Conservation (phyloP, 2,329 filamentous ascomycete species). For the Fusarium torreyae region DNA sequence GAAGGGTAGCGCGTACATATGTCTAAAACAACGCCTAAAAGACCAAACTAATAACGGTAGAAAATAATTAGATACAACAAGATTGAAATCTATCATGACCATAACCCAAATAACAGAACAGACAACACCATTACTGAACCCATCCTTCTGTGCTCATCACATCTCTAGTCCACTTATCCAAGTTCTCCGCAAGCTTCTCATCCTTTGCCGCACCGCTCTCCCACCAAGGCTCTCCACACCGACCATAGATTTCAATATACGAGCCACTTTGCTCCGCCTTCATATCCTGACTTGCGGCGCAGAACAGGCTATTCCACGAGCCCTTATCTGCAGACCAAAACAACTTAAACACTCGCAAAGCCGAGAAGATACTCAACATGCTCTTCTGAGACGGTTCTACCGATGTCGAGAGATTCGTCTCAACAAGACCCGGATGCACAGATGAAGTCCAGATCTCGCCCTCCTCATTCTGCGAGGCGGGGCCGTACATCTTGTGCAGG, state of each 20-base stretch:
- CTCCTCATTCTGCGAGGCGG: slow-evolving; percentile 9
- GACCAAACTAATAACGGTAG: too few species aligned
- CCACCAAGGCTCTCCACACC: slow-evolving; percentile 35
- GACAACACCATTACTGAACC: slow-evolving; percentile 1
- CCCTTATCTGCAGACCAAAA: slow-evolving; percentile 26
- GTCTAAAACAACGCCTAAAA: too few species aligned
- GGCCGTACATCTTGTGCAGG: slow-evolving; percentile 30
- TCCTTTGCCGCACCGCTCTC: slow-evolving; percentile 29
- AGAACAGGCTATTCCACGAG: slow-evolving; percentile 41
- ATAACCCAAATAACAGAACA: too few species aligned
- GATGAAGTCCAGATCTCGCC: slow-evolving; percentile 36
- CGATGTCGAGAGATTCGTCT: slow-evolving; percentile 7
- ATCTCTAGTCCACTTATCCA: slow-evolving; percentile 37
- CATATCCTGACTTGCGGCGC: slow-evolving; percentile 29
- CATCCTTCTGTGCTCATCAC: slow-evolving; percentile 30
- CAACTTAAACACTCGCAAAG: slow-evolving; percentile 4
- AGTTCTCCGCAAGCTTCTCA: slow-evolving; percentile 21
- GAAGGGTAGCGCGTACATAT: too few species aligned
- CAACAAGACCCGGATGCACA: slow-evolving; percentile 38
- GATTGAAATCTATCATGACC: too few species aligned
- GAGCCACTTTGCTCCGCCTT: slow-evolving; percentile 30
- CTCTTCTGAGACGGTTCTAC: background rate
- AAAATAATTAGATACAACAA: too few species aligned
- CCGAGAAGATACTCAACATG: background rate
- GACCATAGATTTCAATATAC: slow-evolving; percentile 29